phyloP scores from a whole-genome alignment of 192 early-diverging fungal genomes.

The Gamsiella multidivaricata region DNA sequence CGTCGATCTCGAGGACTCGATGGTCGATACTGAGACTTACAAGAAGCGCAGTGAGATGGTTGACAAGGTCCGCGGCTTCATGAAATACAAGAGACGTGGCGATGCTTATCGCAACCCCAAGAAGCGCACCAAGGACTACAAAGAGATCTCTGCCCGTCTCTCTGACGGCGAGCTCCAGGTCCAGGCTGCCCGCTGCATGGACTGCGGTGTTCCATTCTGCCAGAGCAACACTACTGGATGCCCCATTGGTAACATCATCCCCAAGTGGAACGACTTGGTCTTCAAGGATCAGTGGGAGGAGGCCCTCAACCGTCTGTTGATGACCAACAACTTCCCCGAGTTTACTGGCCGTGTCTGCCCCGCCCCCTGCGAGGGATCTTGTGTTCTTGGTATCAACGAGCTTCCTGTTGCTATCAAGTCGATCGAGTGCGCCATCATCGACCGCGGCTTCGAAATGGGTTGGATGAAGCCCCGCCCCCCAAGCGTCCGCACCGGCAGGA shows the following conservation, averaged over 20 bases:
- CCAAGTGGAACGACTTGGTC: constrained; percentile 98
- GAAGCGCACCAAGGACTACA: constrained; percentile 89
- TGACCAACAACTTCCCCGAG: constrained; percentile 99
- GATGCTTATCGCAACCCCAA: constrained; percentile 89
- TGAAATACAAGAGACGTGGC: constrained; percentile 89
- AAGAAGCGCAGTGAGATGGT: constrained; percentile 74
- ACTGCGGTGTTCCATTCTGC: constrained; percentile 98
- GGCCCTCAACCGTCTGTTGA: constrained; percentile 89
- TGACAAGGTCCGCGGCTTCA: constrained; percentile 97
- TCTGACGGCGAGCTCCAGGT: constrained; percentile 82
- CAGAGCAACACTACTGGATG: constrained; percentile 94
- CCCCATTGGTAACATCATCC: constrained; percentile 98
- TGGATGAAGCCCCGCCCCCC: constrained; percentile 96
- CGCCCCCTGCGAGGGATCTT: constrained; percentile 97
- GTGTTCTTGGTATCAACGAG: constrained; percentile 95
- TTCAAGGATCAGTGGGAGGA: constrained; percentile 97
- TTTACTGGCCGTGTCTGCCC: constrained; percentile 99
- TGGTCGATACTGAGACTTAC: constrained; percentile 81
- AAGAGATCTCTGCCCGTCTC: constrained; percentile 94
- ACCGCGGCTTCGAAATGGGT: constrained; percentile 95
- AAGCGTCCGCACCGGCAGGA: constrained; percentile 79
- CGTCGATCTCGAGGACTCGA: constrained; percentile 90
- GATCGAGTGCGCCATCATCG: constrained; percentile 98
- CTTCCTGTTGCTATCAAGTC: constrained; percentile 95
- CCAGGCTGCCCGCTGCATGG: constrained; percentile 98